Base-by-base conservation (phyloP, 805 yeast species). In the Candida piceae region DNA sequence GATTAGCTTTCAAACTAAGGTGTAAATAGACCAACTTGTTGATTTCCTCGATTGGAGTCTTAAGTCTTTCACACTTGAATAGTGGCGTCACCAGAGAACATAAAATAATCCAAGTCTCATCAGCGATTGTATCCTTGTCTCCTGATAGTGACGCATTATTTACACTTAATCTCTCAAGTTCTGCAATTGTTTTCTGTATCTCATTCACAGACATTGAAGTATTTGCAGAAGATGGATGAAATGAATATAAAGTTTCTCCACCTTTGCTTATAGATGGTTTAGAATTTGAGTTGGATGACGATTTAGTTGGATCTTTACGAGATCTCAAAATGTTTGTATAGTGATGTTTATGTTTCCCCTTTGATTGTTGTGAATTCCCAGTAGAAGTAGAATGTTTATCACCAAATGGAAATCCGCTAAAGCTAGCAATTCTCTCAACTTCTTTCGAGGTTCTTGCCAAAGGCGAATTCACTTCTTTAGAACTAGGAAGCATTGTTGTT, bases 41-140 rank as follows among this genome's bases (percentile, higher is more conserved):
- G 16, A 73, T 56, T 48, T 78, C 81, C 44, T 78, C 84, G 3
- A 78, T 67, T 0, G 82, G 78, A 0, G 70, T 68, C 15, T 70
- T 61, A 26, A 76, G 46, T 4, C 62, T 58, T 21, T 69, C 74
- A n/a, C 74, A 70, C 34, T 54, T 52, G 47, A 77, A 78, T 7
- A 78, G 43, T 1, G 80, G 73, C 17, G 64, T 50, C 0, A 71
- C 60, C 5, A 67, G 49, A 3, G 65, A 52, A 8, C 67, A 57
- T 1, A 78, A 55, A 7, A 72, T 52, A 2, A 66, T 50, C 78
- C 80, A 76, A 2, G 78, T 62, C 17, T 70, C 71, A 40, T 70
- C 75, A 4, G 74, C 67, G 23, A 64, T 53, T 7, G 55, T 57
- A 19, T 64, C 72, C 18, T 57, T 60, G 32, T 67, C 68, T 7